Base-by-base conservation (phyloP, 2,329 filamentous ascomycete genomes). In the Cercospora canescens region DNA sequence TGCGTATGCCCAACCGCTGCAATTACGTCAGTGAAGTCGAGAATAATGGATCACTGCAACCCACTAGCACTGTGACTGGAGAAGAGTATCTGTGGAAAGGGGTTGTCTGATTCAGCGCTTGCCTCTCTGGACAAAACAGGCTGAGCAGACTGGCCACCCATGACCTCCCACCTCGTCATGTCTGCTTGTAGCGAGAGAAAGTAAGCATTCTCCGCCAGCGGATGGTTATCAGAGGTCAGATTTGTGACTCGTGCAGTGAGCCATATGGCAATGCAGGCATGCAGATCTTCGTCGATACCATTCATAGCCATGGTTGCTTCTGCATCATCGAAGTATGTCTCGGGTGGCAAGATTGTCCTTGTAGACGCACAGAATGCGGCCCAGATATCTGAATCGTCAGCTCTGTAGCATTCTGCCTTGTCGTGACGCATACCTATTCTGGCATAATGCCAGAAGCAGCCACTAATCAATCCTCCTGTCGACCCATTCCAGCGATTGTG, bases 401-500 rank as follows among this genome's bases (percentile, higher is more conserved):
- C 45, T 34, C 32, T 14, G 35, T 6, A 6, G 8, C 6, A 34
- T 4, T 35, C 11, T n/a, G 3, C 8, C 2, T 14, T 5, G 4
- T 14, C 2, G 11, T 3, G 11, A 21, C n/a, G 50, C 63, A 28
- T 24, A 65, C 63, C 56, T 26, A 65, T 67, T 14, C 66, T 45
- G 6, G 66, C 66, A 50, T 65, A 67, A 39, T 67, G 62, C 66
- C 66, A 67, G 24, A 67, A 67, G 7, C 62, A 65, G 45, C 66
- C 63, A 26, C 66, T 65, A 48, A 63, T 65, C 2, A 67, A 58
- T 16, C 62, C 66, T 24, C 66, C 66, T 14, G 62, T 67, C 3
- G 62, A 65, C 6, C 66, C 66, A 45, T 67, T 67, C 66, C 66
- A 67, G 34, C 63, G 45, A 65, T 67, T 67, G 41, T 67, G 66